A percentile compares a stretch with the other conserved stretches of the same genome.
These are phyloP conservation scores for Sequoia sempervirens DNA, from an alignment of 75 land plant genomes.

Conservation along the genomic window DNA sequence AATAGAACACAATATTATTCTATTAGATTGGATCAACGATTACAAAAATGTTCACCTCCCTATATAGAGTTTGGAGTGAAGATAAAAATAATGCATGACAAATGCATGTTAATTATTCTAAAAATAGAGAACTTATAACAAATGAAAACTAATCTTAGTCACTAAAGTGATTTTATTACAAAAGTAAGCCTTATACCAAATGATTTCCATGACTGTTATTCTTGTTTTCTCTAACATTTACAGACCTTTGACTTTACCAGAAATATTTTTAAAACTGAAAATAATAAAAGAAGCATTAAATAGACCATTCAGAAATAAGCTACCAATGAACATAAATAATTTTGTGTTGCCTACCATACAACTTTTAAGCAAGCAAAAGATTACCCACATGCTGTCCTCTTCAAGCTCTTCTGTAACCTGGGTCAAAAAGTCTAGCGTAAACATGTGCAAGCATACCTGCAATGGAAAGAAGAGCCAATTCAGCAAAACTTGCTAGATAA, in stretches of 20 bases:
- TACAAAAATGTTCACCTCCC: no score
- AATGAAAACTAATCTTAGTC: no score
- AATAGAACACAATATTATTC: no score
- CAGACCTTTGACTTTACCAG: not conserved
- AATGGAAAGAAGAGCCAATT: not conserved
- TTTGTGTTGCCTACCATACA: not conserved
- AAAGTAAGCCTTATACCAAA: no score
- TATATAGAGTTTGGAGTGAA: no score
- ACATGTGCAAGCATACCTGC: slow-evolving; percentile 90
- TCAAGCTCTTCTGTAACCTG: slow-evolving; percentile 78
- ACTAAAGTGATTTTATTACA: no score
- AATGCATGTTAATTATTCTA: no score
- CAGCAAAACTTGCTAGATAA: not conserved
- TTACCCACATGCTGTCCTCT: slow-evolving; percentile 82
- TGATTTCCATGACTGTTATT: not conserved
- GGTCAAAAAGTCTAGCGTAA: slow-evolving; percentile 76
- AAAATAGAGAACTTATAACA: no score
- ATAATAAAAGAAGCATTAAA: not conserved
- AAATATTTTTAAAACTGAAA: not conserved
- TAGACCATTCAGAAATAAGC: not conserved
- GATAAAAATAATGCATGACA: no score
- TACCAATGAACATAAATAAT: not conserved
- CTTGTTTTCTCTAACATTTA: not conserved
- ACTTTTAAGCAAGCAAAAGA: slow-evolving; percentile 8
- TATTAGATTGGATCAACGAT: no score